Conservation (phyloP, 2,329 filamentous ascomycete species). For the Fusarium setosum region DNA sequence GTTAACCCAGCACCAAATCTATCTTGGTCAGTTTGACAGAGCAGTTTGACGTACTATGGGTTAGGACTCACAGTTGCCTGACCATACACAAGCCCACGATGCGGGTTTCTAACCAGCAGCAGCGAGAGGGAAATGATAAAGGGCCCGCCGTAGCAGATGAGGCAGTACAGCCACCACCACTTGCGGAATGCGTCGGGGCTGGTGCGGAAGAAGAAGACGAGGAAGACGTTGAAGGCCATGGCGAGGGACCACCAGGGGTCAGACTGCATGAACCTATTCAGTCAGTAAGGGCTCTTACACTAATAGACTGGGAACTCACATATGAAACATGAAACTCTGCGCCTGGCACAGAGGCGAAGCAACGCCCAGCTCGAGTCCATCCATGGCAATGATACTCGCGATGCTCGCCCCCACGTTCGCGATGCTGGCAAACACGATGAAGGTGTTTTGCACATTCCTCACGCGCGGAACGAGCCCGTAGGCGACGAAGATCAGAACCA, state of each 20-base stretch:
- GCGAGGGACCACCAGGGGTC: slow-evolving; percentile 83
- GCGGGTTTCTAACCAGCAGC: slow-evolving; percentile 63
- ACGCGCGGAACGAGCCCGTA: slow-evolving; percentile 63
- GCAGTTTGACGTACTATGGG: background rate
- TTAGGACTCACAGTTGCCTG: slow-evolving; percentile 64
- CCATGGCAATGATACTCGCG: slow-evolving; percentile 78
- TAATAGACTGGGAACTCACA: slow-evolving; percentile 68
- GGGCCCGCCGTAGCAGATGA: slow-evolving; percentile 78
- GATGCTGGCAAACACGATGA: slow-evolving; percentile 70
- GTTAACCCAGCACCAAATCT: slow-evolving; percentile 74
- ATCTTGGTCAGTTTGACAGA: slow-evolving; percentile 8
- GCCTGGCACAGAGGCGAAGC: slow-evolving; percentile 69
- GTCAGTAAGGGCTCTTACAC: slow-evolving; percentile 2
- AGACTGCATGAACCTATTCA: slow-evolving; percentile 77
- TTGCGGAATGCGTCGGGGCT: slow-evolving; percentile 76
- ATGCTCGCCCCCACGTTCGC: slow-evolving; percentile 69
- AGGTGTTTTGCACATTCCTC: slow-evolving; percentile 70
- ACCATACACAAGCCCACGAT: slow-evolving; percentile 60
- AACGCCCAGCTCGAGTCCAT: slow-evolving; percentile 67
- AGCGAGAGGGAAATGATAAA: slow-evolving; percentile 74
- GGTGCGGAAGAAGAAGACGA: slow-evolving; percentile 72
- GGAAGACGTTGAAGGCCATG: slow-evolving; percentile 85
- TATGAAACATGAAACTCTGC: slow-evolving; percentile 72
- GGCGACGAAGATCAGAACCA: slow-evolving; percentile 63
- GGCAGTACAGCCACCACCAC: slow-evolving; percentile 77